Conservation (phyloP, 2,329 filamentous ascomycete species). For the Thermoascus crustaceus region DNA sequence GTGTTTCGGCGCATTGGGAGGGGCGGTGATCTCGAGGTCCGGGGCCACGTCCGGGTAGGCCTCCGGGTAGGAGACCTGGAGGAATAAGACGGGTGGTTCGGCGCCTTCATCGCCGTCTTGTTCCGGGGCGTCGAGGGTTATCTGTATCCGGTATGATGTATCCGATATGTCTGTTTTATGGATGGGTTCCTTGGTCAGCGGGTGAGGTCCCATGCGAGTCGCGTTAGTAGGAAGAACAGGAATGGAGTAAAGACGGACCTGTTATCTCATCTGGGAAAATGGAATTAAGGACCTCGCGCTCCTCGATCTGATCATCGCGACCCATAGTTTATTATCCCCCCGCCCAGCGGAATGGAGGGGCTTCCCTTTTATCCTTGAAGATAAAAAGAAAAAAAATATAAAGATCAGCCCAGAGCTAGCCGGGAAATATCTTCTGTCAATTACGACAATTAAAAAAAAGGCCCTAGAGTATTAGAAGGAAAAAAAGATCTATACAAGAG, state of each 20-base stretch:
- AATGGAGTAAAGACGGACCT: conserved; percentile 44
- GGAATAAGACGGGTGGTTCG: conserved; percentile 61
- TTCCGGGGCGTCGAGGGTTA: conserved; percentile 69
- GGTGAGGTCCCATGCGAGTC: not conserved
- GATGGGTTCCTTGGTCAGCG: conserved; percentile 11
- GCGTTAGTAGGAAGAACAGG: not conserved
- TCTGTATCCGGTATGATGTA: conserved; percentile 75
- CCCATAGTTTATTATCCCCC: conserved; percentile 34
- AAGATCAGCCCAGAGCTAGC: too few species aligned
- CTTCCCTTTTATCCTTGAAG: not conserved
- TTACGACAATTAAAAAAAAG: too few species aligned
- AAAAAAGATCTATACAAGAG: too few species aligned
- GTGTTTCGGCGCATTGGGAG: conserved; percentile 62
- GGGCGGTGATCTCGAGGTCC: conserved; percentile 66
- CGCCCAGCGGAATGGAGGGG: not conserved
- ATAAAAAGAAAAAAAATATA: too few species aligned
- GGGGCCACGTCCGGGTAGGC: conserved; percentile 85
- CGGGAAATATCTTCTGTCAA: too few species aligned
- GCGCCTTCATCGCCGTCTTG: conserved; percentile 54
- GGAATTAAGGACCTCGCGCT: conserved; percentile 94
- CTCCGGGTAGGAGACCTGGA: conserved; percentile 83
- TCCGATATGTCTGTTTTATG: conserved; percentile 68
- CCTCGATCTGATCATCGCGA: conserved; percentile 83
- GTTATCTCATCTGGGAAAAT: conserved; percentile 98
- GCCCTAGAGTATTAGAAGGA: too few species aligned